Evolutionary conservation across 768 basidiomycete species (phyloP).

Genomic region (Rickenella mellea): DNA sequence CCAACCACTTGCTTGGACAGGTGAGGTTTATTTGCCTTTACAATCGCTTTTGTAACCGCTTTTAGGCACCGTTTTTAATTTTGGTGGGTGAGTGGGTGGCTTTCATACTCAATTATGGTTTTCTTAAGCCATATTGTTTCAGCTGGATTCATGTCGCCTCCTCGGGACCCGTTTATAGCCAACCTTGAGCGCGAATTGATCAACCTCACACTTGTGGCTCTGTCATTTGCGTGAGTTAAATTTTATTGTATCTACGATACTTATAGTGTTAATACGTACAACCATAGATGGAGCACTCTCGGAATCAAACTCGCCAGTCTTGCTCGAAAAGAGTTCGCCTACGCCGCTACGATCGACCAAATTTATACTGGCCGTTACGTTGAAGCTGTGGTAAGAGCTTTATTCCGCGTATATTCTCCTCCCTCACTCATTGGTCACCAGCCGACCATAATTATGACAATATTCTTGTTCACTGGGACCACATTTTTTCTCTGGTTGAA

Average conservation of each 20-base stretch:
- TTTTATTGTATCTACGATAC: too few species aligned
- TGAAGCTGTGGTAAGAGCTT: conserved; percentile 31
- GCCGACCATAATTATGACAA: conserved; percentile 48
- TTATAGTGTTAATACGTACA: too few species aligned
- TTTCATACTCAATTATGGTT: neutral
- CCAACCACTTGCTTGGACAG: conserved; percentile 45
- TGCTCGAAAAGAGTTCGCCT: conserved; percentile 34
- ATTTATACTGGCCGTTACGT: conserved; percentile 47
- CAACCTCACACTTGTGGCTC: conserved; percentile 37
- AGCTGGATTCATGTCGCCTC: conserved; percentile 61
- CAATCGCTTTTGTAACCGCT: neutral
- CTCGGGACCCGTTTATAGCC: conserved; percentile 53
- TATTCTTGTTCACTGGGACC: conserved; percentile 58
- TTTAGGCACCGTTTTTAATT: conserved; percentile 55
- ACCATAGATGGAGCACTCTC: conserved; percentile 52
- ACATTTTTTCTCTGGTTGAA: conserved; percentile 49
- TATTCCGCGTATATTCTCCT: conserved; percentile 16
- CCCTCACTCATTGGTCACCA: conserved; percentile 13
- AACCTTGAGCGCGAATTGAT: conserved; percentile 58
- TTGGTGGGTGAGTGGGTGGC: conserved; percentile 36
- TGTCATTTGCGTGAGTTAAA: conserved; percentile 53
- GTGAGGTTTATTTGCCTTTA: conserved; percentile 20
- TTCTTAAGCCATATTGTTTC: conserved; percentile 20
- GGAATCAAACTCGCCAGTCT: conserved; percentile 55
- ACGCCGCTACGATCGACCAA: conserved; percentile 25